Percentiles rank a stretch among this genome's conserved stretches.
These are phyloP conservation scores for Xanthoconium purpureum DNA, from an alignment of 768 basidiomycete species.

Conservation along the genomic window DNA sequence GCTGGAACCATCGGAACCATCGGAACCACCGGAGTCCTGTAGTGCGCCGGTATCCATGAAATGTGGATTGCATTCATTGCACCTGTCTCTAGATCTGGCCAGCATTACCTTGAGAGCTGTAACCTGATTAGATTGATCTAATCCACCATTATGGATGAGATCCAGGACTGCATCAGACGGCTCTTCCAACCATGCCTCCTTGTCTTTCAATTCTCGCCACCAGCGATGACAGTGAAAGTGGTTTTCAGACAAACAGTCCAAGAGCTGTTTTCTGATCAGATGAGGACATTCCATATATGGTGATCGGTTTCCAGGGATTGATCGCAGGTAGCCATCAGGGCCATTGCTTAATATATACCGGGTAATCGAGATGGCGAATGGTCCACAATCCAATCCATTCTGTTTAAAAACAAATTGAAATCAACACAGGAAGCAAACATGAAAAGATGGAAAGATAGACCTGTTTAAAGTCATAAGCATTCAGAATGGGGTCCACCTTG, in stretches of 20 bases:
- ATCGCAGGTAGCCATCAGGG: not conserved
- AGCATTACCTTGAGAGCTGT: not conserved
- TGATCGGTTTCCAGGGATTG: not conserved
- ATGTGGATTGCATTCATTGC: not conserved
- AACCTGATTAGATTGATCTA: not conserved
- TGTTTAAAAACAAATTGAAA: not conserved
- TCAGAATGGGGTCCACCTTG: not conserved
- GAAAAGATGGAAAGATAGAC: not conserved
- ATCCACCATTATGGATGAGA: not conserved
- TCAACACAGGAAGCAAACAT: too few species aligned
- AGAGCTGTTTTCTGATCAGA: not conserved
- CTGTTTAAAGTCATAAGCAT: not conserved
- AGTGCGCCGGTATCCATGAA: not conserved
- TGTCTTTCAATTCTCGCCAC: not conserved
- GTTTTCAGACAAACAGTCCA: not conserved
- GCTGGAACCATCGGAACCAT: not conserved
- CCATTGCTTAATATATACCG: not conserved
- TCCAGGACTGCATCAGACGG: not conserved
- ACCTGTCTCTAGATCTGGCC: slow-evolving; percentile 3
- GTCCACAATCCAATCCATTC: slow-evolving; percentile 9
- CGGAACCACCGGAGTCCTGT: not conserved
- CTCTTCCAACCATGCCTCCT: not conserved
- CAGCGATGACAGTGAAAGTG: not conserved
- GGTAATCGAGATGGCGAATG: not conserved
- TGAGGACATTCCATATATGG: not conserved